phyloP scores from a whole-genome alignment of 1,284 basidiomycete genomes.

The Papiliotrema nemorosa region DNA sequence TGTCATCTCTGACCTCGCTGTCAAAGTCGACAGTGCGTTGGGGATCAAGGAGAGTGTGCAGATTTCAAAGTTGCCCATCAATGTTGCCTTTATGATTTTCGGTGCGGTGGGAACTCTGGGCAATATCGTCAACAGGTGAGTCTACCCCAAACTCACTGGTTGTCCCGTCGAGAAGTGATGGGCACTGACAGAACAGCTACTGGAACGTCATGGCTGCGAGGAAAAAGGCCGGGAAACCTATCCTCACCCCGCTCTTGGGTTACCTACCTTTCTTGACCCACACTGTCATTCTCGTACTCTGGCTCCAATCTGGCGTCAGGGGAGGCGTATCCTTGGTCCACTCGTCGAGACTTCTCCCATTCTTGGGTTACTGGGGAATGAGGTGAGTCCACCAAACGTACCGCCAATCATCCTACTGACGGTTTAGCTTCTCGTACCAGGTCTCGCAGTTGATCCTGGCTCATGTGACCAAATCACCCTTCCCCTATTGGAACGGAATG shows the following conservation, averaged over 20 bases:
- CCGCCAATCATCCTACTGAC: background rate
- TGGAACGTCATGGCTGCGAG: slow-evolving; percentile 65
- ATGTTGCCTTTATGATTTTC: slow-evolving; percentile 84
- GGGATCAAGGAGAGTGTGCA: slow-evolving; percentile 27
- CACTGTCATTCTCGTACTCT: slow-evolving; percentile 66
- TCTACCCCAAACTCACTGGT: background rate
- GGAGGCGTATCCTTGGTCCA: slow-evolving; percentile 53
- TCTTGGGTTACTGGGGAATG: slow-evolving; percentile 86
- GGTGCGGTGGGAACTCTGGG: slow-evolving; percentile 68
- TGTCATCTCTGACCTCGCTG: slow-evolving; percentile 15
- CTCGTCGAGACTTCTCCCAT: slow-evolving; percentile 71
- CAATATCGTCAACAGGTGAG: slow-evolving; percentile 73
- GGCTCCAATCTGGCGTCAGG: slow-evolving; percentile 65
- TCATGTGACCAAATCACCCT: slow-evolving; percentile 78
- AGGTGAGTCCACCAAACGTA: slow-evolving; percentile 40
- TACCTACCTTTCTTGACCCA: slow-evolving; percentile 77
- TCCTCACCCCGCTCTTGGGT: slow-evolving; percentile 62
- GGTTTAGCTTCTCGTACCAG: slow-evolving; percentile 52
- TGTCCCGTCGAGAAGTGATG: background rate
- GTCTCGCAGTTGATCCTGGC: slow-evolving; percentile 91
- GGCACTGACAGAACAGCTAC: too few relatives aligned
- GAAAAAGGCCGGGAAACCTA: slow-evolving; percentile 50
- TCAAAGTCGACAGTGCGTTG: slow-evolving; percentile 27
- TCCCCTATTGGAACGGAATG: slow-evolving; percentile 83
- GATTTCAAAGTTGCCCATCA: slow-evolving; percentile 63